phyloP scores from a whole-genome alignment of 257 asterid genomes.

The Nicotiana tabacum region DNA sequence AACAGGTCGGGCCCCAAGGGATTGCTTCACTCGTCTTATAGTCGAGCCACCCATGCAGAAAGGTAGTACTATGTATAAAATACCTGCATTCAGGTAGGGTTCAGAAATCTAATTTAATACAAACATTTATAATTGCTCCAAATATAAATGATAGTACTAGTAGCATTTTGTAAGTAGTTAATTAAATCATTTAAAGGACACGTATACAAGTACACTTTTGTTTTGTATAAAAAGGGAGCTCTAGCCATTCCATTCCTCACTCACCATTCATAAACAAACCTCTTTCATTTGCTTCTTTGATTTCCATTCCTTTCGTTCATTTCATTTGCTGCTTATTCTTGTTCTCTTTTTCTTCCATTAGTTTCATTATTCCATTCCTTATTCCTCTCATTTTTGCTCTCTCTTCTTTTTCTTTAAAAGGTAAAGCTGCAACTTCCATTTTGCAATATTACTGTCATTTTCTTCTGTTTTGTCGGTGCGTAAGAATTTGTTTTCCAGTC shows the following conservation, averaged over 20 bases:
- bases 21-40: too few relatives aligned
- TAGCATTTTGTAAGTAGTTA: not conserved
- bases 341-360: not conserved
- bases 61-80: too few relatives aligned
- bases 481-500: not conserved
- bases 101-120: too few relatives aligned
- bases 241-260: conserved; percentile 1
- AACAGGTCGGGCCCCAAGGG: rapidly evolving
- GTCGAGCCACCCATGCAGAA: too few relatives aligned
- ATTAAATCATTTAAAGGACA: not conserved
- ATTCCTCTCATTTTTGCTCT: not conserved
- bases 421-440: not conserved
- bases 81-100: too few relatives aligned
- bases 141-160: too few relatives aligned
- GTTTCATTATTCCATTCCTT: not conserved
- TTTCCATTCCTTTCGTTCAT: not conserved
- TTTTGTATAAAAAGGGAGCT: conserved; percentile 13
- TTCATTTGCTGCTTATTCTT: not conserved
- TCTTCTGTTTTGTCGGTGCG: not conserved
- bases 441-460: not conserved
- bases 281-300: conserved; percentile 14
- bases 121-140: too few relatives aligned
- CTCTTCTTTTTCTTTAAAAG: not conserved
- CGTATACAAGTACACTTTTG: not conserved
- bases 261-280: conserved; percentile 20